Evolutionary conservation across 129 eudicot species (phyloP), one percentile per base, ranked within the genome.

Genomic region (Tanacetum coccineum): DNA sequence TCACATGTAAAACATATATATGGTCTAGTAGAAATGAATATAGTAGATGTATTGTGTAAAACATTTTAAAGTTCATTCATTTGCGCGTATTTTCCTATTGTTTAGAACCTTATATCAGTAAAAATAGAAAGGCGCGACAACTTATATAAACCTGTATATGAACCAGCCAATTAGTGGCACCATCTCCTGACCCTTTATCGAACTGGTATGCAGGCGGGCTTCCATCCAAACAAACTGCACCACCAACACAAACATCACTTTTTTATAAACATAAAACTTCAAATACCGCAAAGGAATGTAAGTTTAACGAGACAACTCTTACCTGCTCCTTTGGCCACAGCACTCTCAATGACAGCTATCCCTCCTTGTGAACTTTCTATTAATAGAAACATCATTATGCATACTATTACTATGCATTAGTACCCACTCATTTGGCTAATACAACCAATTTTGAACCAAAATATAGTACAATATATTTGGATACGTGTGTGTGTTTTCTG

Each of bases 151-250:
- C 87, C 87, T 83, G 85, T 45, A 83, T 66, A 49, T 83, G 88
- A 71, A 83, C 85, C 75, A 83, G 70, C 88, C 88, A 83, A 36
- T 54, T 83, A 66, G 76, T 80, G 17, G 62, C 63, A 6, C 85
- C 88, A n/a, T 71, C 70, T 17, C 83, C 88, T n/a, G 46, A 66
- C 18, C 84, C 84, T 56, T 61, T 70, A 70, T 71, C 80, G 2
- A 80, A 21, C 48, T 83, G 82, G 60, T 83, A 83, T 3, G 88
- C 88, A 0, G 88, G 84, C 2, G 88, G 75, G 46, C 88, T 83
- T 60, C 88, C 88, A 76, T 83, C 88, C 75, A 83, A 66, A 73
- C 88, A 83, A 67, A 83, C 88, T 79, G 78, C 79, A 63, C 40
- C 68, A 22, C 20, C 4, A 3, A 4, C 58, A 59, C 58, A 59